phyloP scores from a whole-genome alignment of 352 stramenopile genomes.

The Pythium scleroteichum region DNA sequence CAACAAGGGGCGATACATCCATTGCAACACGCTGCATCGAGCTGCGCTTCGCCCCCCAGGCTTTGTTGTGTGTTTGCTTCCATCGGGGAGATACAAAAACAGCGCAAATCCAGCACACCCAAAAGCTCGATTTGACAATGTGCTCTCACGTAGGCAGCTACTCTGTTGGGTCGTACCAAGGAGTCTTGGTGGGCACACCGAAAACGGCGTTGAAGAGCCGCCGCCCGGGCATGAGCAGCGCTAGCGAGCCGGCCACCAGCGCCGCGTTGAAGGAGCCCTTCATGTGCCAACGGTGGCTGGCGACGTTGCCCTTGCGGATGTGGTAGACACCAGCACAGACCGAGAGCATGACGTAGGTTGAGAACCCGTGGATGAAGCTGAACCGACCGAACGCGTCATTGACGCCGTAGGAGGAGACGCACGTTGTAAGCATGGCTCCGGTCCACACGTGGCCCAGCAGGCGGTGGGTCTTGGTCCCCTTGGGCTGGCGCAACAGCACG shows the following conservation, averaged over 20 bases:
- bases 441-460: slow-evolving; percentile 14
- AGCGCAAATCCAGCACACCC: no score
- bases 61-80: no score
- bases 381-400: slow-evolving; percentile 5
- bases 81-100: no score
- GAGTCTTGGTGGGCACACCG: not conserved
- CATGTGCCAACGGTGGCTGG: slow-evolving; percentile 12
- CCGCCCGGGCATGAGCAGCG: slow-evolving; percentile 5
- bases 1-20: no score
- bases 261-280: slow-evolving; percentile 8
- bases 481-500: slow-evolving; percentile 5
- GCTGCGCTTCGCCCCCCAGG: no score
- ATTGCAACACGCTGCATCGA: no score
- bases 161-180: not conserved
- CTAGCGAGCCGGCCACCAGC: slow-evolving; percentile 6
- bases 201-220: slow-evolving; percentile 12
- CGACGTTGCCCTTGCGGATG: slow-evolving; percentile 9
- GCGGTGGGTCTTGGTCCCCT: slow-evolving; percentile 9
- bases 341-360: slow-evolving; percentile 4
- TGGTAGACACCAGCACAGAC: slow-evolving; percentile 16
- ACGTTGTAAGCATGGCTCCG: slow-evolving; percentile 15
- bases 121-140: not conserved
- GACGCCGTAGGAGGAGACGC: slow-evolving; percentile 21
- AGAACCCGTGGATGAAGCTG: slow-evolving; percentile 22
- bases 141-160: not conserved